Conservation (phyloP, 192 early-diverging fungal genomes). For the Thamnidium elegans region DNA sequence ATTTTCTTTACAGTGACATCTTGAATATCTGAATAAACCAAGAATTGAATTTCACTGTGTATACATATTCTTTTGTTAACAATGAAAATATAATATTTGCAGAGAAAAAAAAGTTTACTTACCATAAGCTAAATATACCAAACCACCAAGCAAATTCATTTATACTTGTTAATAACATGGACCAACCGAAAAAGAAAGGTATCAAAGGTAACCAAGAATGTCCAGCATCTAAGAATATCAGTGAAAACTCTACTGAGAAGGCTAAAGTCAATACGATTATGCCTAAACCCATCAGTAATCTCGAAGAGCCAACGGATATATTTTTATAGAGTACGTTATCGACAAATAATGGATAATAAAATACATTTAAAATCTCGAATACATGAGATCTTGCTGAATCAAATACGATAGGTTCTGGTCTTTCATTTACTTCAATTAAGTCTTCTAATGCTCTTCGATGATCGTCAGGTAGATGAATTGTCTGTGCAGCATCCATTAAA, state of each 20-base stretch:
- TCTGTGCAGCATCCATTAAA: slow-evolving; percentile 24
- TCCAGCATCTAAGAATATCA: slow-evolving; percentile 37
- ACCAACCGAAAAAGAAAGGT: slow-evolving; percentile 38
- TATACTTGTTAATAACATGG: slow-evolving; percentile 29
- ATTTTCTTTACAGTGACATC: slow-evolving; percentile 18
- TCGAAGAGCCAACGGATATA: slow-evolving; percentile 16
- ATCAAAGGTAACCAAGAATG: slow-evolving; percentile 28
- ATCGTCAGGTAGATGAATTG: slow-evolving; percentile 39
- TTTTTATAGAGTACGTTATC: slow-evolving; percentile 41
- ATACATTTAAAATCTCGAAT: slow-evolving; percentile 43
- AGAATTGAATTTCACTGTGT: slow-evolving; percentile 23
- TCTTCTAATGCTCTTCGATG: slow-evolving; percentile 36
- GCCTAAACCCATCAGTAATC: slow-evolving; percentile 24
- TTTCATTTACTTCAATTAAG: slow-evolving; percentile 37
- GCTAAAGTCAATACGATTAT: slow-evolving; percentile 31
- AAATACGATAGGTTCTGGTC: slow-evolving; percentile 44
- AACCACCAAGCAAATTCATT: slow-evolving; percentile 39
- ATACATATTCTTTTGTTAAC: not conserved
- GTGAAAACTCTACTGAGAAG: slow-evolving; percentile 36
- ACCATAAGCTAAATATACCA: slow-evolving; percentile 34
- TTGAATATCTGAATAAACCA: slow-evolving; percentile 21
- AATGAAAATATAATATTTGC: not conserved
- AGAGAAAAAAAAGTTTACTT: not conserved
- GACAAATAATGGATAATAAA: slow-evolving; percentile 43
- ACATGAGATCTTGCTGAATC: slow-evolving; percentile 41